Evolutionary conservation across 2,329 filamentous ascomycete species (phyloP).

Genomic region (Pseudogymnoascus sp.): DNA sequence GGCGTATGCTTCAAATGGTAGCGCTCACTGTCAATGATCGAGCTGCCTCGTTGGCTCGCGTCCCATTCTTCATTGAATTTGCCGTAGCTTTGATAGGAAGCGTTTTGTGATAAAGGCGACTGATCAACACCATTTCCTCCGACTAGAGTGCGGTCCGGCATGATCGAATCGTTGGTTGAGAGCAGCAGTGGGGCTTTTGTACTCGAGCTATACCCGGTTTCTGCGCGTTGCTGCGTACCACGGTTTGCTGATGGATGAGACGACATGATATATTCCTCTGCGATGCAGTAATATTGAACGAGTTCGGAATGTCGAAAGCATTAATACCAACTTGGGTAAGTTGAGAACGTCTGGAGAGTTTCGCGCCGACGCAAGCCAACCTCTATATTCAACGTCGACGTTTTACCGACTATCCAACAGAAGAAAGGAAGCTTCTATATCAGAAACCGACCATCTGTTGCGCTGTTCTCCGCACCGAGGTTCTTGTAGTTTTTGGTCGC

Average conservation of each 20-base stretch:
- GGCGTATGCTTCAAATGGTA: slow-evolving; percentile 20
- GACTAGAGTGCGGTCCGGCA: not conserved
- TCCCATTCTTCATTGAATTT: slow-evolving; percentile 67
- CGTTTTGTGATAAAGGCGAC: slow-evolving; percentile 23
- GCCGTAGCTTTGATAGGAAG: slow-evolving; percentile 29
- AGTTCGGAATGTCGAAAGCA: slow-evolving; percentile 1
- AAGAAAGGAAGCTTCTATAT: too few relatives aligned
- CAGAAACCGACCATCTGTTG: too few relatives aligned
- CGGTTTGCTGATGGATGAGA: not conserved
- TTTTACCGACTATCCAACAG: too few relatives aligned
- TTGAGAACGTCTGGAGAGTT: not conserved
- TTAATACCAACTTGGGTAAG: not conserved
- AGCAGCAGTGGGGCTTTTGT: not conserved
- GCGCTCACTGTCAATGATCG: slow-evolving; percentile 46
- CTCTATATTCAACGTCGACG: too few relatives aligned
- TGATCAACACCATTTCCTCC: slow-evolving; percentile 17
- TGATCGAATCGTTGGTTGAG: slow-evolving; percentile 1
- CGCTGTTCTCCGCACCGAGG: not conserved
- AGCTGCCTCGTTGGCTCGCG: slow-evolving; percentile 58
- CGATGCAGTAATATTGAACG: slow-evolving; percentile 1
- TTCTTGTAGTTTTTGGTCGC: not conserved
- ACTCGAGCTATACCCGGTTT: not conserved
- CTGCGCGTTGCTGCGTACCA: not conserved
- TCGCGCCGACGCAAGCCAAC: too few relatives aligned
- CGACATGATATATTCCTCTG: slow-evolving; percentile 1